Percentiles rank a stretch among this genome's conserved stretches.
phyloP scores from a whole-genome alignment of 164 flowering plant species.

The Vitis amurensis region DNA sequence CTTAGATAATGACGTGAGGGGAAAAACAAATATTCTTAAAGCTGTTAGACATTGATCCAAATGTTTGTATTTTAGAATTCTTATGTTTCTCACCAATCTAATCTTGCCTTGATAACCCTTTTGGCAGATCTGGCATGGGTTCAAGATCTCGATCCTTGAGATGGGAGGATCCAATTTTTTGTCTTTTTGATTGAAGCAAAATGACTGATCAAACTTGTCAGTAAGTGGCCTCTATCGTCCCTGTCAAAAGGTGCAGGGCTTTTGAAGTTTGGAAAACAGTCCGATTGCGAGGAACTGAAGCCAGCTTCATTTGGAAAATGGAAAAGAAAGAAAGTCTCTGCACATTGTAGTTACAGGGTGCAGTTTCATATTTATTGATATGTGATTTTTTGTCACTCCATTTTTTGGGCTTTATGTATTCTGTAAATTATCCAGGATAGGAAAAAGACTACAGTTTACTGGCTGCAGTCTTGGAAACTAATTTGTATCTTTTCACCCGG shows the following conservation, averaged over 20 bases:
- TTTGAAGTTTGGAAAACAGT: not conserved
- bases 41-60: too few species aligned
- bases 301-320: constrained; percentile 3
- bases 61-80: not conserved
- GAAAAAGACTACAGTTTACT: not conserved
- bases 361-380: constrained; percentile 13
- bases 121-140: constrained; percentile 79
- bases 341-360: constrained; percentile 5
- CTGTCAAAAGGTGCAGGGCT: not conserved
- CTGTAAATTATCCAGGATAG: constrained; percentile 11
- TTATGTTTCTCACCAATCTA: not conserved
- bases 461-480: not conserved
- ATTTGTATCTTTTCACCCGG: too few species aligned
- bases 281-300: not conserved
- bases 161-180: not conserved
- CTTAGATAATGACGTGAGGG: too few species aligned
- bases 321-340: not conserved
- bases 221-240: not conserved
- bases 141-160: constrained; percentile 70
- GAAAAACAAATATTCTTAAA: too few species aligned
- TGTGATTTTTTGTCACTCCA: constrained; percentile 2
- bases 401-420: constrained; percentile 20
- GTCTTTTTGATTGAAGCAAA: not conserved
- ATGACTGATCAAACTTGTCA: not conserved
- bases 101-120: not conserved